Conservation (phyloP, 805 yeast genomes). For the Wickerhamomyces chaumierensis region DNA sequence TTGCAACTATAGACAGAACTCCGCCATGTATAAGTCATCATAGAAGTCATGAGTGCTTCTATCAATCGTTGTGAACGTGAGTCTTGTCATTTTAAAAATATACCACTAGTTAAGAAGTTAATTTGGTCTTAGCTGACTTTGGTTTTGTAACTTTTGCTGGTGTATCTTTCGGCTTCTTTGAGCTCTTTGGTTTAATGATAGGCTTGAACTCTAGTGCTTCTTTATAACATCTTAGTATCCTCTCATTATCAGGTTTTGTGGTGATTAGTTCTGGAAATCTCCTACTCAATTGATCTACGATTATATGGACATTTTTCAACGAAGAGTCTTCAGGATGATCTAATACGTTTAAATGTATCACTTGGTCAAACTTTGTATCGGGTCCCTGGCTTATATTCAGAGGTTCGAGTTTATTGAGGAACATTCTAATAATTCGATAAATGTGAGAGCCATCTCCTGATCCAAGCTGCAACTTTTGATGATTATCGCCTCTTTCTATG, state of each 20-base stretch:
- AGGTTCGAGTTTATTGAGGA: background rate
- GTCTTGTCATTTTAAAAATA: no score
- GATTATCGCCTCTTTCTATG: conserved; percentile 66
- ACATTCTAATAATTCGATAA: background rate
- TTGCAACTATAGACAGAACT: no score
- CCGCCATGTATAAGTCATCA: no score
- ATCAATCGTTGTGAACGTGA: no score
- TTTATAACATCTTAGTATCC: background rate
- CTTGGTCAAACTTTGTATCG: background rate
- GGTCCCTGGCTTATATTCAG: background rate
- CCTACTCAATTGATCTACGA: background rate
- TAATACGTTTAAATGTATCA: background rate
- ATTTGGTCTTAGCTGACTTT: no score
- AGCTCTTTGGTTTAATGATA: background rate
- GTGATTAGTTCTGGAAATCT: background rate
- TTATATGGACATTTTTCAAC: background rate
- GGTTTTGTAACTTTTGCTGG: background rate
- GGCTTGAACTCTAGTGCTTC: background rate
- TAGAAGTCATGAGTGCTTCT: no score
- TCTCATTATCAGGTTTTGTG: background rate
- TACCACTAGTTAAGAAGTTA: no score
- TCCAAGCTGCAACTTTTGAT: conserved; percentile 59
- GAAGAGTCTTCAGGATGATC: background rate
- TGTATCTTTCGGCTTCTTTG: background rate
- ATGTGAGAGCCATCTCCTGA: conserved; percentile 27